Percentiles rank a stretch among this genome's conserved stretches.
Conservation (phyloP, 2,329 filamentous ascomycete genomes). For the Sphaerulina vaccinii region DNA sequence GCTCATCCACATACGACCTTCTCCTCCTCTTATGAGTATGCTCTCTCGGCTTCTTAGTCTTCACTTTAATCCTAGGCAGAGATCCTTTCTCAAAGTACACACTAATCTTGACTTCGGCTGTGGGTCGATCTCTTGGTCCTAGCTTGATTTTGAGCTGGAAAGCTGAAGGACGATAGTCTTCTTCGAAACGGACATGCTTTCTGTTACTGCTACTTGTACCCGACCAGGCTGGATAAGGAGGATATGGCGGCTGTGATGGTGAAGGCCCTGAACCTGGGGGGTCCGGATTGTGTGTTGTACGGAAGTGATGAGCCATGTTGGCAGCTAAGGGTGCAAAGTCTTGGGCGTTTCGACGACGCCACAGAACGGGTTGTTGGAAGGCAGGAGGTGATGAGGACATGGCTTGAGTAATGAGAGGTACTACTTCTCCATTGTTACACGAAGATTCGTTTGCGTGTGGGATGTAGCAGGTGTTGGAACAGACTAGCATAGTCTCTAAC, state of each 20-base stretch:
- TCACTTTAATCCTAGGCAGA: conserved; percentile 33
- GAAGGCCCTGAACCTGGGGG: not conserved
- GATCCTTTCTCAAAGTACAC: conserved; percentile 31
- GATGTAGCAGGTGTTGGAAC: not conserved
- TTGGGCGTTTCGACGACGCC: conserved; percentile 1
- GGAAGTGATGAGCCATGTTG: conserved; percentile 6
- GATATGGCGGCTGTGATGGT: not conserved
- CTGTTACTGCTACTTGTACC: not conserved
- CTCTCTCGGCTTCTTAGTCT: conserved; percentile 28
- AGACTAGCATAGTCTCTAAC: not conserved
- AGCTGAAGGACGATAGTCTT: conserved; percentile 29
- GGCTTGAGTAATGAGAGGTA: not conserved
- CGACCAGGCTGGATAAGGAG: not conserved
- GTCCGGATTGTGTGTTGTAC: conserved; percentile 6
- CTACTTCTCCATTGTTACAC: not conserved
- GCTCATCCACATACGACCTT: conserved; percentile 66
- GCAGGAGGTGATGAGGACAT: not conserved
- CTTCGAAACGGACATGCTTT: conserved; percentile 31
- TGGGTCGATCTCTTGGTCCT: conserved; percentile 29
- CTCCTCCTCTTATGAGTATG: conserved; percentile 18
- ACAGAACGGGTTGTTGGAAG: not conserved
- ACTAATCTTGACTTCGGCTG: conserved; percentile 33
- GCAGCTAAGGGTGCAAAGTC: not conserved
- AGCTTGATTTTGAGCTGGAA: conserved; percentile 31
- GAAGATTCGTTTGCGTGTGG: not conserved